Percentiles rank a stretch among this genome's conserved stretches.
Evolutionary conservation across 2,329 filamentous ascomycete species (phyloP).

Genomic region (Epicoccum sorghinum): DNA sequence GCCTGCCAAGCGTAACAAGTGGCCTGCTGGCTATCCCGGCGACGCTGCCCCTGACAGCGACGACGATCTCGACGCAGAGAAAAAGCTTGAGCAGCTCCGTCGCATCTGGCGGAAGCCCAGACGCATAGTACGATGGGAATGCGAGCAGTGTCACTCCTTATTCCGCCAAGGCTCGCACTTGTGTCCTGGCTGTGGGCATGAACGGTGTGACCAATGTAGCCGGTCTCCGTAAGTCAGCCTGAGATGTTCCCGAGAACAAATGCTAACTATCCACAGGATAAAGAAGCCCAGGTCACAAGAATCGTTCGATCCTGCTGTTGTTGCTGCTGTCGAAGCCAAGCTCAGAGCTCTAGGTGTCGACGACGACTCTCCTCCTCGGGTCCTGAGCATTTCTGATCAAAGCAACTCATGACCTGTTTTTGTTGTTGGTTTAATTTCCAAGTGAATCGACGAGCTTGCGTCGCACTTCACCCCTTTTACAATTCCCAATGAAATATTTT

Average conservation of each 20-base stretch:
- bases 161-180: conserved; percentile 61
- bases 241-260: background rate
- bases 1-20: conserved; percentile 74
- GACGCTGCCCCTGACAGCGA: conserved; percentile 56
- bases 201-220: conserved; percentile 65
- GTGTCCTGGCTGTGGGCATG: conserved; percentile 67
- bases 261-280: conserved; percentile 49
- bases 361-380: conserved; percentile 29
- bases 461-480: background rate
- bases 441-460: background rate
- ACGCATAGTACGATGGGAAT: conserved; percentile 56
- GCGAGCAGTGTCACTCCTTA: conserved; percentile 66
- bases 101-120: conserved; percentile 54
- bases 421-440: background rate
- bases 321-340: conserved; percentile 64
- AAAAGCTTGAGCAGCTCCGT: conserved; percentile 32
- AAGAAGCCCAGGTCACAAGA: conserved; percentile 62
- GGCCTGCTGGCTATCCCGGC: conserved; percentile 72
- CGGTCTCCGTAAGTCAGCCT: conserved; percentile 54
- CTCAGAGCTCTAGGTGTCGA: conserved; percentile 48
- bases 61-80: conserved; percentile 31
- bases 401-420: background rate
- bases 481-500: conserved; percentile 2
- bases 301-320: conserved; percentile 65
- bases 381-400: conserved; percentile 19